Percentiles rank a stretch among this genome's conserved stretches.
Conservation (phyloP, 2,329 filamentous ascomycete species). For the Stagonosporopsis cucurbitacearum region DNA sequence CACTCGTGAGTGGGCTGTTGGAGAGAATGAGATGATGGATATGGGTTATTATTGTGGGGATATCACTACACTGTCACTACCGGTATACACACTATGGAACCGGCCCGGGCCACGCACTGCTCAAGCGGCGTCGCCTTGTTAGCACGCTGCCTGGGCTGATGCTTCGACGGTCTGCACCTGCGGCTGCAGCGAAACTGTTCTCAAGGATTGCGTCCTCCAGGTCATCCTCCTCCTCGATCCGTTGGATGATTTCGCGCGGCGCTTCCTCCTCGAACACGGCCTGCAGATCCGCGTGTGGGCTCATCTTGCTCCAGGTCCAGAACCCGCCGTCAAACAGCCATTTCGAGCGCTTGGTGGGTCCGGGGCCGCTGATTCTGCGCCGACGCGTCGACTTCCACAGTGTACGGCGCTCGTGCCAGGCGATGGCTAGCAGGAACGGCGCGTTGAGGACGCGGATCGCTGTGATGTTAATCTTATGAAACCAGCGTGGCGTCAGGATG, state of each 20-base stretch:
- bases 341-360: constrained; percentile 51
- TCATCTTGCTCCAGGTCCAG: constrained; percentile 66
- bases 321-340: constrained; percentile 53
- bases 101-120: constrained; percentile 45
- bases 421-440: constrained; percentile 74
- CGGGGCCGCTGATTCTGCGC: constrained; percentile 32
- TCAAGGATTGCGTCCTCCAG: constrained; percentile 54
- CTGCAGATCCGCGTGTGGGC: constrained; percentile 73
- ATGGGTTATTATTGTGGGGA: neutral
- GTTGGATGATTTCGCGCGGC: constrained; percentile 60
- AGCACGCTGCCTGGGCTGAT: constrained; percentile 42
- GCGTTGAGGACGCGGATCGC: constrained; percentile 76
- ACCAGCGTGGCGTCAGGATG: constrained; percentile 80
- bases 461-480: constrained; percentile 87
- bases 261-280: constrained; percentile 76
- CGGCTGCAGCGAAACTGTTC: constrained; percentile 45
- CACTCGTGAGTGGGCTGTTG: no score
- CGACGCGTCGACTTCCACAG: constrained; percentile 65
- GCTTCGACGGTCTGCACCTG: constrained; percentile 29
- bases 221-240: constrained; percentile 59
- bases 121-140: constrained; percentile 42
- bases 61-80: neutral
- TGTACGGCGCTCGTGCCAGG: constrained; percentile 71
- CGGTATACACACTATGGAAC: neutral
- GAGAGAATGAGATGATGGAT: neutral